Evolutionary conservation across 352 stramenopile species (phyloP), one percentile per base, ranked within the genome.

Genomic region (Pythium dissimile): DNA sequence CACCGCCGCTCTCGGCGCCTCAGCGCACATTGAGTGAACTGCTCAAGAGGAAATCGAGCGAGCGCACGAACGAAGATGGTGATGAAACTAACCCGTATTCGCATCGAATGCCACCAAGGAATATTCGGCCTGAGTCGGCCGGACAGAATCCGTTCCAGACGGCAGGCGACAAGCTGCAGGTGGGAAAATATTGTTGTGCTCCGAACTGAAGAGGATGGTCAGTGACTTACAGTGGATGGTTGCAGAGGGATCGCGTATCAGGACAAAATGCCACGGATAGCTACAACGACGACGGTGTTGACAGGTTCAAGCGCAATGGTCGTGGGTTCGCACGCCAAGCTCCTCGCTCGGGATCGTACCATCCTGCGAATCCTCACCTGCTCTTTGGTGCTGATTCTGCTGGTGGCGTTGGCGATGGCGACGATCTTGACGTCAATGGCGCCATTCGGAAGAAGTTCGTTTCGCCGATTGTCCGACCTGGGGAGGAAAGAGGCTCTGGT

Each of bases 381-480:
- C 57, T 93, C 7, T 69, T 93, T 20, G 53, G 60, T 27, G 75
- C 74, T 21, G 47, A 51, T 28, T 21, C 28, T 11, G 27, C 42
- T n/a, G 44, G 63, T 12, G 66, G 65, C 1, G 66, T 67, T 3
- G 44, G 69, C 1, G 66, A 75, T 5, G 66, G 67, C 4, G 44
- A 71, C 1, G 66, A 75, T 5, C 55, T 69, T 15, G 59, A 66
- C 37, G 58, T 48, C 8, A 62, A 54, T 13, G 72, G 32, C 21
- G 12, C 68, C 8, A 75, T 89, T 30, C 76, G 64, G 54, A 92
- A 90, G 41, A 86, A 84, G 58, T 92, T 92, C 64, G 77, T 90
- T 16, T 84, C 82, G 12, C 80, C 82, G 2, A 53, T 69, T 9
- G 65, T 77, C n/a, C 74, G 67, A 15, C 45, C 55, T 34, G 66